phyloP scores from a whole-genome alignment of 2,329 filamentous ascomycete genomes.

The Penicillium sp. region DNA sequence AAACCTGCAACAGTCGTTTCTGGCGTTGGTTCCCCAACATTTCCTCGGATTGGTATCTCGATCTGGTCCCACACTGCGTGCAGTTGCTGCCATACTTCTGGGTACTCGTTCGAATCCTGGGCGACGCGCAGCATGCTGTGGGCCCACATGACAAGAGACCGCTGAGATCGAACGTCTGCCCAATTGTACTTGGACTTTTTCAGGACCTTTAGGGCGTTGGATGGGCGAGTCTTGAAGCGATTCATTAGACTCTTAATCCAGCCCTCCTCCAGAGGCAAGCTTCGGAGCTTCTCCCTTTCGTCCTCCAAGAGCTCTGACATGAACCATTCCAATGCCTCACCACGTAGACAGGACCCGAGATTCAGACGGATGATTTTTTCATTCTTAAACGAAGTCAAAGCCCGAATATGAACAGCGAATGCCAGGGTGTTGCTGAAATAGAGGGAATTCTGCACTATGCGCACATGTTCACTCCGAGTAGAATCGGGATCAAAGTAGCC shows the following conservation, averaged over 20 bases:
- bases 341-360: background rate
- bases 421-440: background rate
- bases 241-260: background rate
- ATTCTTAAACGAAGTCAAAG: background rate
- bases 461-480: background rate
- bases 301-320: background rate
- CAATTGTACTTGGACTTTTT: constrained; percentile 1
- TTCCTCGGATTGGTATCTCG: background rate
- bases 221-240: background rate
- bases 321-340: constrained; percentile 2
- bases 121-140: constrained; percentile 1
- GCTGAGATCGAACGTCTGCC: background rate
- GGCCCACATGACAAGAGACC: constrained; percentile 1
- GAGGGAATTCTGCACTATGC: background rate
- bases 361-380: background rate
- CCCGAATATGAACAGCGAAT: background rate
- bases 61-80: constrained; percentile 5
- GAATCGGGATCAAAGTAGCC: background rate
- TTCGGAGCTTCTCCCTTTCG: background rate
- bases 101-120: background rate
- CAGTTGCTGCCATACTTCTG: background rate
- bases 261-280: background rate
- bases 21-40: background rate
- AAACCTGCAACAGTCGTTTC: background rate
- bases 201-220: background rate